Evolutionary conservation across 129 eudicot genomes (phyloP).

Genomic region (Artemisia annua): DNA sequence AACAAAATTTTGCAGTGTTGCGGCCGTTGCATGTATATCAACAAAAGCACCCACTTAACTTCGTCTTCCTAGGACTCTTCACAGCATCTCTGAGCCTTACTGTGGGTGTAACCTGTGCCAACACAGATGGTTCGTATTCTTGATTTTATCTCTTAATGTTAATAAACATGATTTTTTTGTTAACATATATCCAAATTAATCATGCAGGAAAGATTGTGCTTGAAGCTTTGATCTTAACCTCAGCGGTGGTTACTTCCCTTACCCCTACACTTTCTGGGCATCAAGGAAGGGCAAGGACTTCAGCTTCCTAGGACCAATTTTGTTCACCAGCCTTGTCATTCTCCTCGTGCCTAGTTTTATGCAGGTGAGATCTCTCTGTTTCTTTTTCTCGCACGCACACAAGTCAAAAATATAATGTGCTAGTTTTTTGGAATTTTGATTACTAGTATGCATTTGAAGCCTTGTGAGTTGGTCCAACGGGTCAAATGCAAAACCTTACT

Average conservation of each 20-base stretch:
- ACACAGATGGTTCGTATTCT: slow-evolving; percentile 77
- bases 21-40: slow-evolving; percentile 95
- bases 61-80: slow-evolving; percentile 85
- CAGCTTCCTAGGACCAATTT: slow-evolving; percentile 86
- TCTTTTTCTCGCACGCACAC: slow-evolving; percentile 14
- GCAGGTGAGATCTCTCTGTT: slow-evolving; percentile 57
- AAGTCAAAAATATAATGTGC: neutral
- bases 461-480: neutral
- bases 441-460: neutral
- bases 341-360: slow-evolving; percentile 70
- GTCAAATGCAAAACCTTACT: neutral
- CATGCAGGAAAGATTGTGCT: slow-evolving; percentile 89
- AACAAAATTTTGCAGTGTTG: slow-evolving; percentile 52
- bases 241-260: slow-evolving; percentile 81
- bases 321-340: slow-evolving; percentile 88
- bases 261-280: slow-evolving; percentile 99
- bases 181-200: slow-evolving; percentile 15
- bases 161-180: neutral
- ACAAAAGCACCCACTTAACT: slow-evolving; percentile 92
- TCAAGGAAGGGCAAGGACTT: slow-evolving; percentile 98
- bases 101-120: slow-evolving; percentile 96
- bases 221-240: slow-evolving; percentile 86
- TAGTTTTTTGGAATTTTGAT: neutral
- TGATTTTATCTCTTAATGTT: slow-evolving; percentile 2
- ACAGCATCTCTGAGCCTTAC: slow-evolving; percentile 82